phyloP scores from a whole-genome alignment of 2,329 filamentous ascomycete species.

The Trichoderma koningiopsis region DNA sequence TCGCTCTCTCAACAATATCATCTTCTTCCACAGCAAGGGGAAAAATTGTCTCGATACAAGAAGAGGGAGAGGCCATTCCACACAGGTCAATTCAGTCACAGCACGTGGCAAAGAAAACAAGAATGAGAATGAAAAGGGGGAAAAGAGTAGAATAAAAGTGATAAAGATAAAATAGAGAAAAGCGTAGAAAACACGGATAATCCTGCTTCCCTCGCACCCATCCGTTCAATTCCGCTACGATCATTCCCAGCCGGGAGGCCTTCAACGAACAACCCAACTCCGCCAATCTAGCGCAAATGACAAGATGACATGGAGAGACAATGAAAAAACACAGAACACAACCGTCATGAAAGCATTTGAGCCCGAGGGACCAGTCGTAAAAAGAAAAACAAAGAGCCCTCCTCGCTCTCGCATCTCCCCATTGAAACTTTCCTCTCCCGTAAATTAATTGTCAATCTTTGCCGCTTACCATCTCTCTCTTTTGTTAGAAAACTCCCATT shows the following conservation, averaged over 20 bases:
- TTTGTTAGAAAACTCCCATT: background rate
- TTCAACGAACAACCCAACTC: conserved; percentile 33
- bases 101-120: background rate
- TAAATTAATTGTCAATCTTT: conserved; percentile 22
- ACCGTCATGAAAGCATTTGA: conserved; percentile 26
- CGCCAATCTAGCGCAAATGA: conserved; percentile 36
- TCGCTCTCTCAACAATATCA: background rate
- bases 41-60: background rate
- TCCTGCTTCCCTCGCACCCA: conserved; percentile 26
- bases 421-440: conserved; percentile 2
- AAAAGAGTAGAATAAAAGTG: conserved; percentile 3
- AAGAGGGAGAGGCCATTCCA: background rate
- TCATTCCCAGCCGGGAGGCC: conserved; percentile 30
- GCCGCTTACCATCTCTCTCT: conserved; percentile 1
- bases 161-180: background rate
- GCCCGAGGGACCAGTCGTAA: conserved; percentile 32
- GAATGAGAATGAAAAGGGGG: background rate
- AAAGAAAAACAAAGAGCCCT: conserved; percentile 30
- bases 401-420: conserved; percentile 22
- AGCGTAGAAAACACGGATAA: conserved; percentile 23
- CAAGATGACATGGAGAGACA: conserved; percentile 30
- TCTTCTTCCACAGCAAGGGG: background rate
- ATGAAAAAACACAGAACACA: conserved; percentile 27
- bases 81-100: background rate
- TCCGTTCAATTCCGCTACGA: conserved; percentile 31